Percentiles rank a stretch among this genome's conserved stretches.
phyloP scores from a whole-genome alignment of 768 basidiomycete genomes.

The Sporobolomyces roseus region DNA sequence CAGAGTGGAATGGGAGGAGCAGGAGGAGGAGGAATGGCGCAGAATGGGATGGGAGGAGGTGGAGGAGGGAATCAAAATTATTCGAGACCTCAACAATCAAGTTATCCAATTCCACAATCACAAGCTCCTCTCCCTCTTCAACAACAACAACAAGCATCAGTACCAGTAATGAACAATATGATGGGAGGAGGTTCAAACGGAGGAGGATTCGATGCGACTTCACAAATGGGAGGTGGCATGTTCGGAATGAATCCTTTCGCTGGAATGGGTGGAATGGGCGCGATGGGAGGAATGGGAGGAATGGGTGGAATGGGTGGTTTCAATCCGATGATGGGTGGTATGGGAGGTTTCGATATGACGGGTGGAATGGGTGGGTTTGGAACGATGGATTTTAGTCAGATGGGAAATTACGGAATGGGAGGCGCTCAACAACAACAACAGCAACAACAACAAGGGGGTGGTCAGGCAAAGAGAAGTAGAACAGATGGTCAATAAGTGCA shows the following conservation, averaged over 20 bases:
- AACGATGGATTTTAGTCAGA: background rate
- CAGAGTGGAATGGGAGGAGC: no score
- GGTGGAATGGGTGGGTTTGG: constrained; percentile 3
- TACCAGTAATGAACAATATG: no score
- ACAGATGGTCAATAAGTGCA: background rate
- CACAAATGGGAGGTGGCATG: no score
- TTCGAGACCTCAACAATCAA: no score
- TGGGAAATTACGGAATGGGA: background rate
- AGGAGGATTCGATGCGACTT: no score
- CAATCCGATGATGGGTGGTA: background rate
- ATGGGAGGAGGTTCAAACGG: no score
- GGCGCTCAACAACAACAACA: background rate
- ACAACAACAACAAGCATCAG: no score
- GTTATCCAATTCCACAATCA: no score
- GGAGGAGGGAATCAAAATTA: no score
- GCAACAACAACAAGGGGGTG: background rate
- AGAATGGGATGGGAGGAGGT: constrained; percentile 30
- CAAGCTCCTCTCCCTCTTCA: no score
- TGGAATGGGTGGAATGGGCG: background rate
- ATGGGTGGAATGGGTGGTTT: background rate
- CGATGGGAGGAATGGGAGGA: background rate
- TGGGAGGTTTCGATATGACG: background rate
- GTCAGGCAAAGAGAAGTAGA: constrained; percentile 2
- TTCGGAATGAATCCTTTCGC: constrained; percentile 19
- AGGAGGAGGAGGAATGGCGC: background rate